phyloP scores from a whole-genome alignment of 768 basidiomycete genomes.

The Auriculariales sp. region DNA sequence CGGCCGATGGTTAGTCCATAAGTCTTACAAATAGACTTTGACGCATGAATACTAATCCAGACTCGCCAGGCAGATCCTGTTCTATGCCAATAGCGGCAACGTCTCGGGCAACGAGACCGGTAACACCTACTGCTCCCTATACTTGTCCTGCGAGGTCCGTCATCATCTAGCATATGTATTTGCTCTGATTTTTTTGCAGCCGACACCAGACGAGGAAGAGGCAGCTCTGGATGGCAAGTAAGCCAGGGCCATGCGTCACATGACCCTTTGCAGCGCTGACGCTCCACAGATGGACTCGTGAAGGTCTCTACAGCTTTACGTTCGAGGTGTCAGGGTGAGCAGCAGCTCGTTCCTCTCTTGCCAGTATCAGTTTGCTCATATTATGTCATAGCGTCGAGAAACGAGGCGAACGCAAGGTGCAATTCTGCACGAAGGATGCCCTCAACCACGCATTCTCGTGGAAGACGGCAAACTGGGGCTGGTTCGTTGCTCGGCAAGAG shows the following conservation, averaged over 20 bases:
- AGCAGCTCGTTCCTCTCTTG: background rate
- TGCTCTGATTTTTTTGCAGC: slow-evolving; percentile 25
- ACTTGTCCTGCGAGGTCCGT: slow-evolving; percentile 68
- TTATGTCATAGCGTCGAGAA: slow-evolving; percentile 9
- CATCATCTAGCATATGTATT: slow-evolving; percentile 1
- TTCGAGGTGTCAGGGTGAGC: slow-evolving; percentile 64
- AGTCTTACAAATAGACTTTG: slow-evolving; percentile 14
- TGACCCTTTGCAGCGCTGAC: background rate
- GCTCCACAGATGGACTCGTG: slow-evolving; percentile 55
- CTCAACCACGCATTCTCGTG: slow-evolving; percentile 70
- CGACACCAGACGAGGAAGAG: slow-evolving; percentile 64
- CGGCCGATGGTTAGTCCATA: slow-evolving; percentile 52
- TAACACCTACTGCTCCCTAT: slow-evolving; percentile 50
- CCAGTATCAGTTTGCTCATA: background rate
- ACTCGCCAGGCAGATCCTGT: slow-evolving; percentile 42
- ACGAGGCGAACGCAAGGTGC: slow-evolving; percentile 28
- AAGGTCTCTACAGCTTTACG: slow-evolving; percentile 73
- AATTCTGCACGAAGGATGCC: slow-evolving; percentile 62
- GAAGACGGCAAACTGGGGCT: slow-evolving; percentile 84
- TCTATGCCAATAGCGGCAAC: slow-evolving; percentile 71
- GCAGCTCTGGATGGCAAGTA: slow-evolving; percentile 45
- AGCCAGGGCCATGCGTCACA: slow-evolving; percentile 8
- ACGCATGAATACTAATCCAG: slow-evolving; percentile 8
- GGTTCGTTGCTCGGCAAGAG: slow-evolving; percentile 26
- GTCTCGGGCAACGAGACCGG: slow-evolving; percentile 23